Conservation (phyloP, 371 early-diverging fungal species). For the Parasitella parasitica region DNA sequence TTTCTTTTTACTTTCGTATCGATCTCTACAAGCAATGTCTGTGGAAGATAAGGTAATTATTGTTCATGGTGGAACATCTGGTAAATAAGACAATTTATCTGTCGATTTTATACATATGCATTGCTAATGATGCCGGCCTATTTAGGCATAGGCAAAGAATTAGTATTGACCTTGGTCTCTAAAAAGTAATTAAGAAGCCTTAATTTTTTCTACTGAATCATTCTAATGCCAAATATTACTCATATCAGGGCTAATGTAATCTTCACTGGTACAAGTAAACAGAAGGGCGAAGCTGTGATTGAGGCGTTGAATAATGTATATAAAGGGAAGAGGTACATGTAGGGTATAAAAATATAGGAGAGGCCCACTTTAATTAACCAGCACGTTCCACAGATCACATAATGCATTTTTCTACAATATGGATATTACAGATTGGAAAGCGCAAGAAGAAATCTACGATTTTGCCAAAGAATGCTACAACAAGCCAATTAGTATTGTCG, state of each 20-base stretch:
- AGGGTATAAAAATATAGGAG: neutral
- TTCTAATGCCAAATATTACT: too few species aligned
- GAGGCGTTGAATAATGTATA: conserved; percentile 2
- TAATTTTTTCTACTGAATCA: too few species aligned
- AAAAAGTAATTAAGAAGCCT: too few species aligned
- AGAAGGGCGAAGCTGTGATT: conserved; percentile 21
- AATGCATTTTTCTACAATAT: conserved; percentile 42
- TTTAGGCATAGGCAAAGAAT: conserved; percentile 33
- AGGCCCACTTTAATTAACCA: neutral
- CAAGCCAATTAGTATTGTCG: conserved; percentile 54
- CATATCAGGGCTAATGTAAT: conserved; percentile 32
- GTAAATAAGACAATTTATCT: too few species aligned
- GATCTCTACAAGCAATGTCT: conserved; percentile 9
- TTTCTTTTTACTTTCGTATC: neutral
- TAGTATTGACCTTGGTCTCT: conserved; percentile 10
- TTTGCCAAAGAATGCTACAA: conserved; percentile 45
- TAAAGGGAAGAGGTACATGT: neutral
- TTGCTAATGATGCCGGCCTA: neutral
- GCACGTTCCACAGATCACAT: neutral
- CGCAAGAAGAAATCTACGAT: conserved; percentile 45
- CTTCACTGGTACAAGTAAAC: conserved; percentile 30
- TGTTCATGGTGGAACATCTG: conserved; percentile 35
- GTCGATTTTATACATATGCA: too few species aligned
- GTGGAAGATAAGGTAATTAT: conserved; percentile 19
- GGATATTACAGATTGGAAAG: conserved; percentile 58